Percentiles rank a stretch among this genome's conserved stretches.
Evolutionary conservation across 768 basidiomycete species (phyloP).

Genomic region (Agrocybe pediades): DNA sequence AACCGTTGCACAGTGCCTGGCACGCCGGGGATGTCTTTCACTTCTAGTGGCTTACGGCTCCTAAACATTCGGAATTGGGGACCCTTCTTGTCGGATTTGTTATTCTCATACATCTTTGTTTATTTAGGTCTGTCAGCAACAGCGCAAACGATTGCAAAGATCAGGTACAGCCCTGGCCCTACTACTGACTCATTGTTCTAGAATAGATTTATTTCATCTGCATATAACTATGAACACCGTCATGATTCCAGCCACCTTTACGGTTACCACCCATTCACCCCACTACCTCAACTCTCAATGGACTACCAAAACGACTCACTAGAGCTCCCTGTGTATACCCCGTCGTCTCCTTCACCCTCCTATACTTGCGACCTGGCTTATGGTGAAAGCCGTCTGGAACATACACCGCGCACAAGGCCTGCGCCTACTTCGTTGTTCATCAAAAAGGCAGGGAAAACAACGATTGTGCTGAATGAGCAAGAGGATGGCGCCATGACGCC

Average conservation of each 20-base stretch:
- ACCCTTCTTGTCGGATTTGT: not conserved
- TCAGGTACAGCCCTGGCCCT: not conserved
- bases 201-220: not conserved
- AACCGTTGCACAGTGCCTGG: not conserved
- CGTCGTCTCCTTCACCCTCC: slow-evolving; percentile 52
- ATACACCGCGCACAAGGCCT: slow-evolving; percentile 37
- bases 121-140: not conserved
- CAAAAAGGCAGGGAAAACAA: slow-evolving; percentile 37
- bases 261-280: not conserved
- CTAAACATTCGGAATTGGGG: not conserved
- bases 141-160: not conserved
- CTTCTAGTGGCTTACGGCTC: not conserved
- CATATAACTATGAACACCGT: slow-evolving; percentile 3
- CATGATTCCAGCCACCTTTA: not conserved
- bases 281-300: slow-evolving; percentile 12
- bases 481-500: slow-evolving; percentile 39
- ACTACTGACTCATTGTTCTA: not conserved
- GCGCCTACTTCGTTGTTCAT: slow-evolving; percentile 42
- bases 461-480: slow-evolving; percentile 49
- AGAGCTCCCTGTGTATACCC: slow-evolving; percentile 53
- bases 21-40: not conserved
- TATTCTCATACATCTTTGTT: not conserved
- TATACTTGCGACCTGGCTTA: slow-evolving; percentile 58
- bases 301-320: slow-evolving; percentile 13
- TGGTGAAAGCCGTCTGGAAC: slow-evolving; percentile 56